These are phyloP conservation scores for Zygoascus hellenicus DNA, from an alignment of 1,139 yeast species.

Conservation along the genomic window DNA sequence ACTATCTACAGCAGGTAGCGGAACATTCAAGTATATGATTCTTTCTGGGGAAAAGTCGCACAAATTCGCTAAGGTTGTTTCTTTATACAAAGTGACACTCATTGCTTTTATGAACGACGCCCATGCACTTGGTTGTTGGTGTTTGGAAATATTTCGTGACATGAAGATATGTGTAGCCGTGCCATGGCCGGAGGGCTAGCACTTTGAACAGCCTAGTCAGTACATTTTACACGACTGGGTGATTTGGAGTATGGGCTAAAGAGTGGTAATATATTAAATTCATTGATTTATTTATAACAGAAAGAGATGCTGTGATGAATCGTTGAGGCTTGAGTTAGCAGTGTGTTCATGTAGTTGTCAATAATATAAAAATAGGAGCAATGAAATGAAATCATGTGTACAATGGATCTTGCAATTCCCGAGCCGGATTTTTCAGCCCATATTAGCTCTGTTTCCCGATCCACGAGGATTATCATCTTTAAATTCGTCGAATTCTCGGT, in stretches of 20 bases:
- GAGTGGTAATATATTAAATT: no score
- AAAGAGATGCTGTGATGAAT: no score
- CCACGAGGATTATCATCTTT: conserved; percentile 70
- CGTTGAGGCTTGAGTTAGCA: no score
- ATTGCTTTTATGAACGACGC: not conserved
- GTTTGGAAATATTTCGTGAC: no score
- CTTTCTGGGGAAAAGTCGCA: not conserved
- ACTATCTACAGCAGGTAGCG: conserved; percentile 16
- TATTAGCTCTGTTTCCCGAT: conserved; percentile 81
- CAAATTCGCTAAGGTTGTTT: conserved; percentile 1
- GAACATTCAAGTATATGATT: conserved; percentile 8
- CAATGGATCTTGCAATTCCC: not conserved
- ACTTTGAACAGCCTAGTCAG: no score
- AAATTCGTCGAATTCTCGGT: conserved; percentile 91
- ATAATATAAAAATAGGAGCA: no score
- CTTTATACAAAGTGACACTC: conserved; percentile 5
- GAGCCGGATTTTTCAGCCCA: conserved; percentile 9
- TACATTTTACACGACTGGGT: no score
- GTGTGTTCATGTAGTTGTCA: no score
- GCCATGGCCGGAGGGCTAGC: not conserved
- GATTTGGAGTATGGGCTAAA: no score
- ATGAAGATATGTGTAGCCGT: not conserved
- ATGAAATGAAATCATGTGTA: no score
- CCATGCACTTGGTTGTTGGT: no score
- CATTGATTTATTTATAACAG: no score